These are phyloP conservation scores for Umbelopsis sp. DNA, from an alignment of 192 early-diverging fungal species.

Conservation along the genomic window DNA sequence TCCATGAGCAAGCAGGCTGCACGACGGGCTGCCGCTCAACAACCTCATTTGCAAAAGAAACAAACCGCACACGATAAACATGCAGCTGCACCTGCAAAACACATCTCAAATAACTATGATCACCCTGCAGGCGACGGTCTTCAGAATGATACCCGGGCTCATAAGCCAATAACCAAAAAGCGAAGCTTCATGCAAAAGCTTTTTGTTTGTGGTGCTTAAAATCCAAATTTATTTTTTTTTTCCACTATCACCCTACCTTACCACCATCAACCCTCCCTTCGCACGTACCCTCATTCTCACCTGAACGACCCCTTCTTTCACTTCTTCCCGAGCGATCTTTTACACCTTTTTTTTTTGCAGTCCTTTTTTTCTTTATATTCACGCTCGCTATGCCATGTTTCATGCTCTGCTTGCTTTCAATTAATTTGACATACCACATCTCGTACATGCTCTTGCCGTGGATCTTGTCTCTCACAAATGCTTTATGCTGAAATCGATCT, in stretches of 20 bases:
- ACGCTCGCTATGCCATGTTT: background rate
- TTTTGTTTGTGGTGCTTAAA: conserved; percentile 16
- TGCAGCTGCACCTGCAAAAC: background rate
- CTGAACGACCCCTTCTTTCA: too few relatives aligned
- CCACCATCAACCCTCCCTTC: background rate
- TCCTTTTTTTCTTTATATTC: background rate
- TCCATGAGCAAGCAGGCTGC: conserved; percentile 12
- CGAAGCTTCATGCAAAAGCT: conserved; percentile 11
- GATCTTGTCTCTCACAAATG: conserved; percentile 7
- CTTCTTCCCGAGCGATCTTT: background rate
- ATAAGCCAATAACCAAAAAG: conserved; percentile 7
- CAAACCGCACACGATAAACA: background rate
- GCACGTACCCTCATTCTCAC: background rate
- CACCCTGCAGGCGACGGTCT: background rate
- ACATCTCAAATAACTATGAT: background rate
- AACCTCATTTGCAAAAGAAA: conserved; percentile 18
- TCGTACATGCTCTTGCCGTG: too few relatives aligned
- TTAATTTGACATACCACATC: too few relatives aligned
- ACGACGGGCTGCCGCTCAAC: conserved; percentile 9
- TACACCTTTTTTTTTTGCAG: background rate
- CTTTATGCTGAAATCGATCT: background rate
- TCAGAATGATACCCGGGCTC: conserved; percentile 14
- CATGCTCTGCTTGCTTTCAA: background rate
- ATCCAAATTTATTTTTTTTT: background rate
- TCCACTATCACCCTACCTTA: background rate